Percentiles rank a stretch among this genome's conserved stretches.
Evolutionary conservation across 2,329 filamentous ascomycete species (phyloP).

Genomic region (Delphinella strobiligena): DNA sequence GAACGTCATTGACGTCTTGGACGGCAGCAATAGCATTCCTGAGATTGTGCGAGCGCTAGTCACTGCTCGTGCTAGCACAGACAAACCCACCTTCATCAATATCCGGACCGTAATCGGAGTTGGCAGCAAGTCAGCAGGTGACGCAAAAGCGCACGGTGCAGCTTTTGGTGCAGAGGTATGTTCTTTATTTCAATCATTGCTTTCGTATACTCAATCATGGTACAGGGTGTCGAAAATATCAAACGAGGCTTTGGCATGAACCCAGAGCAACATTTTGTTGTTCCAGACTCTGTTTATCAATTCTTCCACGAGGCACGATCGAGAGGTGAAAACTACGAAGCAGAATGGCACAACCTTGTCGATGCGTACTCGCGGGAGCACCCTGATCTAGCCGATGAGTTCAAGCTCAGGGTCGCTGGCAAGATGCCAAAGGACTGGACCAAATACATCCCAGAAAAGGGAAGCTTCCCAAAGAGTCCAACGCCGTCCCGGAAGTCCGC

Average conservation of each 20-base stretch:
- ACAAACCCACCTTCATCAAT: slow-evolving; percentile 45
- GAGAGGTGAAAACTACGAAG: slow-evolving; percentile 35
- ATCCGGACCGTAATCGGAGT: slow-evolving; percentile 44
- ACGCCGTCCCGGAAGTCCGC: slow-evolving; percentile 41
- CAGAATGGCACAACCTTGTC: slow-evolving; percentile 38
- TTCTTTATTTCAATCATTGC: too few relatives aligned
- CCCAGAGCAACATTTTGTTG: slow-evolving; percentile 25
- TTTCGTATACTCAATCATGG: too few relatives aligned
- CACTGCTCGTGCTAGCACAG: slow-evolving; percentile 20
- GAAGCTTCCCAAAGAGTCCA: slow-evolving; percentile 32
- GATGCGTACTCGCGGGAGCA: slow-evolving; percentile 31
- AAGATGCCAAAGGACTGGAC: slow-evolving; percentile 36
- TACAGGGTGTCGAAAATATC: slow-evolving; percentile 44
- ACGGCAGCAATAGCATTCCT: slow-evolving; percentile 42
- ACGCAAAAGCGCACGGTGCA: slow-evolving; percentile 46
- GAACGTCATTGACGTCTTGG: slow-evolving; percentile 42
- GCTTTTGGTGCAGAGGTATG: slow-evolving; percentile 42
- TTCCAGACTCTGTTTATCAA: slow-evolving; percentile 32
- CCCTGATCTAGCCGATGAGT: slow-evolving; percentile 39
- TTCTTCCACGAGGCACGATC: slow-evolving; percentile 41
- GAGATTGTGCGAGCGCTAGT: slow-evolving; percentile 35
- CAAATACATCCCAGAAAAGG: slow-evolving; percentile 35
- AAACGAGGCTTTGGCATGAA: slow-evolving; percentile 41
- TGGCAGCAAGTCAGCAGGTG: slow-evolving; percentile 36
- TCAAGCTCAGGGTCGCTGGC: slow-evolving; percentile 36